Conservation (phyloP, 129 eudicot species). For the Ambrosia artemisiifolia region DNA sequence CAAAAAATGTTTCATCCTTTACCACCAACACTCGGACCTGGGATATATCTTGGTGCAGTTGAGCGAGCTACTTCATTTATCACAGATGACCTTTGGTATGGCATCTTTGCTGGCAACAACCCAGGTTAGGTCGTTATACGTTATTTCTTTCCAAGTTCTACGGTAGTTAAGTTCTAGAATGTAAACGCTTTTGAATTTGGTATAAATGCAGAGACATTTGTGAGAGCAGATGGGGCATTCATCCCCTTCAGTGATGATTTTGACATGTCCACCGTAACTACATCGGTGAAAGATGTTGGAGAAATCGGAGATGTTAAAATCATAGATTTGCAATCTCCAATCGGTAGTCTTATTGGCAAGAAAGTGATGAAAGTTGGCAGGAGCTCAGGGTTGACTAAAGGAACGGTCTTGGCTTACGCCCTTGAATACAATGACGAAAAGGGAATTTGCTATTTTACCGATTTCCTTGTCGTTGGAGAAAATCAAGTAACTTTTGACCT, state of each 20-base stretch:
- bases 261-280: conserved; percentile 83
- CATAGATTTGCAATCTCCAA: conserved; percentile 78
- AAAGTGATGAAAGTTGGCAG: conserved; percentile 94
- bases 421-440: conserved; percentile 96
- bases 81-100: conserved; percentile 96
- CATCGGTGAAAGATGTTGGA: conserved; percentile 87
- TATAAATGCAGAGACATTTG: conserved; percentile 79
- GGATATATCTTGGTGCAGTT: conserved; percentile 93
- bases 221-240: conserved; percentile 97
- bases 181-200: not conserved
- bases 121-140: conserved; percentile 53
- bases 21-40: conserved; percentile 97
- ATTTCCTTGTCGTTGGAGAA: conserved; percentile 90
- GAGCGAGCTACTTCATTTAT: conserved; percentile 98
- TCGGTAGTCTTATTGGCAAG: conserved; percentile 74
- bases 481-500: conserved; percentile 96
- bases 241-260: conserved; percentile 93
- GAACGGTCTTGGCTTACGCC: conserved; percentile 85
- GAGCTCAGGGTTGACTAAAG: conserved; percentile 93
- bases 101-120: conserved; percentile 88
- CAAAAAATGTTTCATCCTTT: conserved; percentile 99
- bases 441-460: conserved; percentile 94
- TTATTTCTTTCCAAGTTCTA: not conserved
- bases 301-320: conserved; percentile 79
- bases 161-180: not conserved